A percentile compares a stretch with the other conserved stretches of the same genome.
Conservation (phyloP, 192 early-diverging fungal species). For the Coemansia sp. region DNA sequence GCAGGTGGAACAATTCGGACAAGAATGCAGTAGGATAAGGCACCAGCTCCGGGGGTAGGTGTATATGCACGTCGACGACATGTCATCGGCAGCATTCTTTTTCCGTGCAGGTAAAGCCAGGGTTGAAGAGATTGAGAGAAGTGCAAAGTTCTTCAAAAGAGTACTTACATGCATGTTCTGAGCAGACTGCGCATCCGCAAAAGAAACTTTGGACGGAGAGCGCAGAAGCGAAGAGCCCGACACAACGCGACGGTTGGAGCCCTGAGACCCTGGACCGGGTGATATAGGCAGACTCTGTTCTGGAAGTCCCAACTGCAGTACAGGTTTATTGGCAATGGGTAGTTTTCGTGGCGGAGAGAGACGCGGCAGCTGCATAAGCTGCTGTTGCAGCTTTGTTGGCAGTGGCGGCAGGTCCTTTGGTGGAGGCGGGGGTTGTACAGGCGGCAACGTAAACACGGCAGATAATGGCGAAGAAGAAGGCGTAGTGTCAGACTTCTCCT, state of each 20-base stretch:
- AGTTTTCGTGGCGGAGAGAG: slow-evolving; percentile 54
- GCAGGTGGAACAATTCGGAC: no score
- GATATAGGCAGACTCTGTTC: slow-evolving; percentile 33
- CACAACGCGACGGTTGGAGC: slow-evolving; percentile 48
- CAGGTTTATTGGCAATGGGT: slow-evolving; percentile 28
- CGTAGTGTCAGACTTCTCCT: slow-evolving; percentile 18
- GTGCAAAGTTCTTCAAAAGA: not conserved
- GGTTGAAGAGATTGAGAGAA: no score
- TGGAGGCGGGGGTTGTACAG: slow-evolving; percentile 41
- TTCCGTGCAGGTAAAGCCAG: not conserved
- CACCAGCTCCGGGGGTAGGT: no score
- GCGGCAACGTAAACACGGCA: slow-evolving; percentile 32
- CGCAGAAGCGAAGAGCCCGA: slow-evolving; percentile 53
- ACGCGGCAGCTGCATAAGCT: slow-evolving; percentile 48
- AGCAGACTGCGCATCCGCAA: slow-evolving; percentile 39
- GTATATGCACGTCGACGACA: no score
- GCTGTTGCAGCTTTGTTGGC: slow-evolving; percentile 39
- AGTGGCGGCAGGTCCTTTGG: slow-evolving; percentile 48
- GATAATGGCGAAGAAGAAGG: slow-evolving; percentile 42
- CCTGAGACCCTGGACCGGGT: slow-evolving; percentile 31
- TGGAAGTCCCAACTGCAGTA: slow-evolving; percentile 41
- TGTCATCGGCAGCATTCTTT: no score
- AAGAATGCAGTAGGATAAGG: no score
- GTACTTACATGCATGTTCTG: slow-evolving; percentile 54
- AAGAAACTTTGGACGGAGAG: slow-evolving; percentile 49